phyloP scores from a whole-genome alignment of 2,329 filamentous ascomycete genomes.

The Colletotrichum musicola region DNA sequence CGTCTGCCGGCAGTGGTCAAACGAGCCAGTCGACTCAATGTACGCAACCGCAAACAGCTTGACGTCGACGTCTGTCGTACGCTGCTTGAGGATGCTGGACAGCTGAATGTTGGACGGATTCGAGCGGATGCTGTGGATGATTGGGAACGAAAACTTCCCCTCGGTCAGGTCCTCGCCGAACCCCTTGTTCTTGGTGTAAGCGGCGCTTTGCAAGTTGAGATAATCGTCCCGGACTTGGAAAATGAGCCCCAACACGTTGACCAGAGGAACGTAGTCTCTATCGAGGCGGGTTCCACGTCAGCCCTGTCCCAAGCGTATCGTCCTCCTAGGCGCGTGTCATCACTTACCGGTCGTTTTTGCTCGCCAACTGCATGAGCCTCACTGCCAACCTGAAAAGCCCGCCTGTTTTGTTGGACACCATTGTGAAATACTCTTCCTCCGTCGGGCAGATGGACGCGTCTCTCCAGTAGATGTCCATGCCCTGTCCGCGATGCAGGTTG shows the following conservation, averaged over 20 bases:
- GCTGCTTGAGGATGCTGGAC: too few relatives aligned
- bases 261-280: slow-evolving; percentile 14
- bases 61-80: too few relatives aligned
- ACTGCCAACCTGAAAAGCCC: slow-evolving; percentile 41
- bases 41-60: too few relatives aligned
- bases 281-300: too few relatives aligned
- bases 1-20: too few relatives aligned
- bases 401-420: slow-evolving; percentile 45
- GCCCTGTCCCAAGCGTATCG: too few relatives aligned
- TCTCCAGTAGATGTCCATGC: slow-evolving; percentile 46
- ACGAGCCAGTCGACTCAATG: too few relatives aligned
- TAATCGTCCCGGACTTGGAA: slow-evolving; percentile 52
- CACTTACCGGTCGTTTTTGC: too few relatives aligned
- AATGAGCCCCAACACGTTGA: slow-evolving; percentile 41
- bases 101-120: background rate
- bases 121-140: slow-evolving; percentile 15
- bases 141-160: slow-evolving; percentile 41
- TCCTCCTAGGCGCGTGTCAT: too few relatives aligned
- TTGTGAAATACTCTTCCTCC: slow-evolving; percentile 44
- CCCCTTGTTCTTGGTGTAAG: slow-evolving; percentile 53
- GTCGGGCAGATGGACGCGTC: slow-evolving; percentile 40
- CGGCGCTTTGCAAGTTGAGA: slow-evolving; percentile 44
- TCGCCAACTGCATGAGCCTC: slow-evolving; percentile 35
- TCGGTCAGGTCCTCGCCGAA: slow-evolving; percentile 57
- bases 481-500: slow-evolving; percentile 44